Evolutionary conservation across 768 basidiomycete genomes (phyloP), one percentile per base, ranked within the genome.

Genomic region (Russula sp.): DNA sequence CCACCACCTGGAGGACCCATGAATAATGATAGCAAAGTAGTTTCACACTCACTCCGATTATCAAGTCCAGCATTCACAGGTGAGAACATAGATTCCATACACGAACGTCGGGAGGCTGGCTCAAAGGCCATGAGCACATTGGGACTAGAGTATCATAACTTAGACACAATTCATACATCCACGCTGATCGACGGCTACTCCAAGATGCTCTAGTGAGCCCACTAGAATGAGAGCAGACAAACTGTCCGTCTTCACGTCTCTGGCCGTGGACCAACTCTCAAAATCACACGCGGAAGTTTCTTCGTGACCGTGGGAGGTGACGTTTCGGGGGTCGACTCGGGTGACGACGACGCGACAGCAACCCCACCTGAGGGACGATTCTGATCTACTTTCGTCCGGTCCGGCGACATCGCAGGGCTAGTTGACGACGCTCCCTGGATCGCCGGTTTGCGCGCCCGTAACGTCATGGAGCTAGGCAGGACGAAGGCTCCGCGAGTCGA

Each of bases 211-310:
- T 22, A 39, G 44, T 6, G 51, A 10, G 32, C 32, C 31, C 6
- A n/a, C 14, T 7, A 45, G 48, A 37, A 40, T 10, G 47, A 6
- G 44, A 44, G 44, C 16, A 16, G 1, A n/a, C 18, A 48, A 45
- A 39, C 5, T 8, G 14, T 22, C 6, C 14, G 37, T 27, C 22
- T 27, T 56, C 49, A 55, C 20, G 59, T 22, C 51, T 60, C 66
- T 4, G 67, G 61, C 31, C 57, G 54, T 16, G 67, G 61, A 22
- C 65, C 60, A 31, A 68, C 57, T 55, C 66, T 68, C 58, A 68
- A 44, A 35, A 68, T 63, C 22, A 68, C 65, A 22, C 65, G 61
- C 3, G 65, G 67, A 53, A 68, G 61, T 27, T 63, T 68, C 51
- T 68, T 68, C 27, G 42, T n/a, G 39, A 8, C 20, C 11, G 50